Evolutionary conservation across 345 rosid genomes (phyloP), one percentile per base, ranked within the genome.

Genomic region (Eucalyptus camaldulensis): DNA sequence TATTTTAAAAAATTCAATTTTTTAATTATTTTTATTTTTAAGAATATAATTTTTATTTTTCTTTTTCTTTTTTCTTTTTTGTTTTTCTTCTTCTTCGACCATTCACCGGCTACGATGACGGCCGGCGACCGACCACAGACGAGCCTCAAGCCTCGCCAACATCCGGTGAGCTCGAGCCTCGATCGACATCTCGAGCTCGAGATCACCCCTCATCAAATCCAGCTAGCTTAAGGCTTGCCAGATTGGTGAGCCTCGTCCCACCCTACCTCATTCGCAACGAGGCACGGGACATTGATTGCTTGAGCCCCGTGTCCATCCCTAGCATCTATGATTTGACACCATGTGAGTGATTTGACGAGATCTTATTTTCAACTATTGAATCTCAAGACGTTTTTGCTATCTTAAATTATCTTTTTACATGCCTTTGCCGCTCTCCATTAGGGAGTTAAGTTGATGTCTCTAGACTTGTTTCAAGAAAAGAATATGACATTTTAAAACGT

Each of bases 71-170:
- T 51, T 6, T 16, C 0, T 7, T 51, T 19, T 53, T 7, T 17
- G 0, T 17, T 19, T 19, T 19, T 53, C 10, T 19, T 53, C 58
- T 53, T 53, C 25, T 53, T 53, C 10, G 4, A 4, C 4, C 4
- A 3, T 0, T 4, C 10, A 4, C 1, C 0, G 10, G 2, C 24
- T 8, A 53, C 4, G 4, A 53, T 2, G 4, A 53, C 0, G 24
- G 4, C 5, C 5, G 0, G 9, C 24, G 1, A 53, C 4, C 9
- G 0, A 53, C 25, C 58, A 53, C 0, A 1, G 0, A 25, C 1
- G 25, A 53, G 58, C 58, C 53, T 51, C 1, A 0, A 51, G 54
- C 53, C 53, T 50, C 53, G 0, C 53, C 2, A 5, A 8, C 54
- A 16, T 50, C 21, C 1, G 1, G 54, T 0, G 19, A 51, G 4